Evolutionary conservation across 2,329 filamentous ascomycete species (phyloP), one percentile per base, ranked within the genome.

Genomic region (Cladophialophora psammophila): DNA sequence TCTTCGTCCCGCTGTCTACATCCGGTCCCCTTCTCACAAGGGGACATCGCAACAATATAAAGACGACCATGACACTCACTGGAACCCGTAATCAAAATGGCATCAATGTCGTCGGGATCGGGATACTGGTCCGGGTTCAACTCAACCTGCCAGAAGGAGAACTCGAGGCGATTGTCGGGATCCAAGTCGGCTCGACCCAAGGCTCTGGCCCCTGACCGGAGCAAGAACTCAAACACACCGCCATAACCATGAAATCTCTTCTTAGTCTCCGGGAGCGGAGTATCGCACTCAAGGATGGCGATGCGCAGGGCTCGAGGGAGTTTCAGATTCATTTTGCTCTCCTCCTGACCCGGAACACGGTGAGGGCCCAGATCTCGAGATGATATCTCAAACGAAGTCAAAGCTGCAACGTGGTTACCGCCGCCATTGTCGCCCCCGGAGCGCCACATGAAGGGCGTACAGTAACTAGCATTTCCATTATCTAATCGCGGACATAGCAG

Each of bases 221-320:
- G 84, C 9, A 92, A 84, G 40, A 84, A 75, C 18, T 80, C 84
- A 79, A 93, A 92, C 67, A 92, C 85, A 69, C 88, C 89, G 69
- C 88, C 87, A 80, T 97, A 97, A 67, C 85, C 84, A 60, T 88
- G 87, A 78, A 91, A 93, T 74, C 87, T 87, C 63, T 84, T 84
- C 63, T 86, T 81, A 42, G 90, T 87, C 52, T 85, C 79, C 1
- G 88, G 85, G 58, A 91, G 83, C 1, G 93, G 93, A 1, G 87
- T 91, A 80, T 97, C 94, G 82, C 91, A 90, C 83, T 97, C 92
- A 72, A 98, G 88, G 73, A 98, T 86, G 55, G 94, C 93, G 40
- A 72, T 67, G 36, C 70, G 70, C 34, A 70, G 40, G 8, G 68
- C 58, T n/a, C 32, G 63, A 35, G 38, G 20, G 59, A 61, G 13